Conservation (phyloP, 2,329 filamentous ascomycete species). For the Hymenotorrendiella dingleyae region DNA sequence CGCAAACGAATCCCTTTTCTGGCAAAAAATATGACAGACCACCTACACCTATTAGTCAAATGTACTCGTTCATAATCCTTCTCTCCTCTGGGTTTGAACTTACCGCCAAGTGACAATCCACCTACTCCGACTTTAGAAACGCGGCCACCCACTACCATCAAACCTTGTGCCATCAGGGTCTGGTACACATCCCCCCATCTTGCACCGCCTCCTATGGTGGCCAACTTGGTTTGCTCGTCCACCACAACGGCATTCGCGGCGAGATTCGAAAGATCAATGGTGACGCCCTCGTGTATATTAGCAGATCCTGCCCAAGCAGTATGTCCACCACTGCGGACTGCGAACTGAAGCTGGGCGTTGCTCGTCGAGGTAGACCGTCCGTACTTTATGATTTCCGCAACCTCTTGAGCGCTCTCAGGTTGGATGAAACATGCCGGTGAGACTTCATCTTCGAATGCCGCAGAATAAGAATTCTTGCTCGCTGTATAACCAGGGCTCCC, state of each 20-base stretch:
- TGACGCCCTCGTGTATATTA: conserved; percentile 41
- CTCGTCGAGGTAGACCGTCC: background rate
- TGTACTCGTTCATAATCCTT: background rate
- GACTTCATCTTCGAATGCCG: conserved; percentile 1
- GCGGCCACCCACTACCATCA: conserved; percentile 33
- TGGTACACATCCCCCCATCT: conserved; percentile 35
- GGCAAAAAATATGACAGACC: conserved; percentile 10
- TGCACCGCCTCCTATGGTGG: conserved; percentile 31
- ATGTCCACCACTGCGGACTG: background rate
- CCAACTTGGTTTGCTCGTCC: conserved; percentile 22
- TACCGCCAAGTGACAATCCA: conserved; percentile 31
- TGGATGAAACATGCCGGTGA: conserved; percentile 33
- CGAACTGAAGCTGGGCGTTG: background rate
- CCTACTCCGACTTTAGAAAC: conserved; percentile 32
- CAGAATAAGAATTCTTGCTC: background rate
- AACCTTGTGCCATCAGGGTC: conserved; percentile 25
- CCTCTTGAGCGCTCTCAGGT: conserved; percentile 30
- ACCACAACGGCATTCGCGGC: conserved; percentile 18
- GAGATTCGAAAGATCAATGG: conserved; percentile 38
- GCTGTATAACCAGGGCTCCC: background rate
- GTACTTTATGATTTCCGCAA: conserved; percentile 27
- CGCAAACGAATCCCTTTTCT: conserved; percentile 40
- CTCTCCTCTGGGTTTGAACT: background rate
- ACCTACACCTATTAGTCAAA: background rate
- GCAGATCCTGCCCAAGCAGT: conserved; percentile 18